Base-by-base conservation (phyloP, 805 yeast species). In the Candida peoriensis region DNA sequence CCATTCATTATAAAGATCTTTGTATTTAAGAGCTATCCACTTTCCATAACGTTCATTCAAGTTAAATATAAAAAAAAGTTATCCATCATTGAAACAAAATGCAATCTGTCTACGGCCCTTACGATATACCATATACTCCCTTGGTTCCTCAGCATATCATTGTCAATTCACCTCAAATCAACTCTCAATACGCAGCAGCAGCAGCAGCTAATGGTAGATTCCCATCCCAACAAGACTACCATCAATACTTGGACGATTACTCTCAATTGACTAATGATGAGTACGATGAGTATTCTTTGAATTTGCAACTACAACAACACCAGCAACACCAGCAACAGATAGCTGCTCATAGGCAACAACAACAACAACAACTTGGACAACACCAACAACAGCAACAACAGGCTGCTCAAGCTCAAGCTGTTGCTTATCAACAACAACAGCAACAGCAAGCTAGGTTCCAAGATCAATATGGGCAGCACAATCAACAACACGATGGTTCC, bases 101-200 rank as follows among this genome's bases (percentile, higher is more conserved):
- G 56, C 54, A 50, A 37, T 49, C 53, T 15, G 22, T 48, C 10
- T 52, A 52, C 38, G 38, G 44, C 15, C 47, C 43, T 10, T 49
- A 48, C 31, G 56, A 52, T 10, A 24, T 48, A 21, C 38, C 50
- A 17, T 52, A 46, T 33, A 37, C 48, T 2, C 48, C 49, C 6
- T 24, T 52, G 33, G 43, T 47, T 3, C 50, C 54, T 5, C 57
- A 52, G 34, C 54, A 50, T 30, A 28, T 51, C 27, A 30, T 51
- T 11, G 41, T 52, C 20, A 41, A 38, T 27, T 46, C 56, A 1
- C 54, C 54, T 4, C 48, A 43, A 24, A 18, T 34, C 9, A 38
- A 38, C 30, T 30, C 36, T 20, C 41, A 43, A 27, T 39, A 35
- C 38, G 38, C 40, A 28, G 16, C 29, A 24, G 24, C 33, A 24